Evolutionary conservation across 2,329 filamentous ascomycete genomes (phyloP).

Genomic region (Colletotrichum simmondsii): DNA sequence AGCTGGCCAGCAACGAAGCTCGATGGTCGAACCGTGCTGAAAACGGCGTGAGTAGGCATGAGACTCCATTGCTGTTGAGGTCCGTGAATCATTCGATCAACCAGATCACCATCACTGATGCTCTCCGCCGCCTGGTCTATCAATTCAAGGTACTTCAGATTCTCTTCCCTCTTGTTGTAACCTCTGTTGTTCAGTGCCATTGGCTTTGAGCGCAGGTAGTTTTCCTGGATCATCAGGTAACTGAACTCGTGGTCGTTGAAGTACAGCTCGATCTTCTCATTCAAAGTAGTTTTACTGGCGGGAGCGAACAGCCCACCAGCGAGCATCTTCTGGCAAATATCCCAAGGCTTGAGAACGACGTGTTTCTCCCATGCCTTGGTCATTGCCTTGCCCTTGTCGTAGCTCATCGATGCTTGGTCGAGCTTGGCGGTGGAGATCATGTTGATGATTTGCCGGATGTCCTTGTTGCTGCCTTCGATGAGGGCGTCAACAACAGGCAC

Average conservation of each 20-base stretch:
- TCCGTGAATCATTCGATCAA: constrained; percentile 98
- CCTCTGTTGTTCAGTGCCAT: constrained; percentile 66
- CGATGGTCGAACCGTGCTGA: constrained; percentile 92
- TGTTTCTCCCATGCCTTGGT: constrained; percentile 99
- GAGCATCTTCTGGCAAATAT: constrained; percentile 94
- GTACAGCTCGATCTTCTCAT: constrained; percentile 98
- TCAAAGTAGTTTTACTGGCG: constrained; percentile 86
- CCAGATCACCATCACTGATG: constrained; percentile 95
- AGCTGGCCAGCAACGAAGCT: constrained; percentile 88
- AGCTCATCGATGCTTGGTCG: constrained; percentile 83
- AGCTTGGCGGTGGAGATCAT: constrained; percentile 97
- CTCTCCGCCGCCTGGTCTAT: constrained; percentile 90
- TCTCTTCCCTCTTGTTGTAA: constrained; percentile 75
- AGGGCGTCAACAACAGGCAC: constrained; percentile 87
- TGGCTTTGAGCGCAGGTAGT: constrained; percentile 89
- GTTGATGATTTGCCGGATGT: constrained; percentile 98
- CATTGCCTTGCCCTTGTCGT: constrained; percentile 90
- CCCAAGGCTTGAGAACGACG: constrained; percentile 96
- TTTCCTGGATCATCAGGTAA: constrained; percentile 97
- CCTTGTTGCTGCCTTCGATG: constrained; percentile 94
- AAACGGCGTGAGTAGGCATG: constrained; percentile 96
- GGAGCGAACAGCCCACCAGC: constrained; percentile 86
- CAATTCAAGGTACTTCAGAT: constrained; percentile 86
- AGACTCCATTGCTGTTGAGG: constrained; percentile 98
- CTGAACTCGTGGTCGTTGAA: constrained; percentile 99